phyloP scores from a whole-genome alignment of 78 protist species.

The Pelomyxa schiedti region DNA sequence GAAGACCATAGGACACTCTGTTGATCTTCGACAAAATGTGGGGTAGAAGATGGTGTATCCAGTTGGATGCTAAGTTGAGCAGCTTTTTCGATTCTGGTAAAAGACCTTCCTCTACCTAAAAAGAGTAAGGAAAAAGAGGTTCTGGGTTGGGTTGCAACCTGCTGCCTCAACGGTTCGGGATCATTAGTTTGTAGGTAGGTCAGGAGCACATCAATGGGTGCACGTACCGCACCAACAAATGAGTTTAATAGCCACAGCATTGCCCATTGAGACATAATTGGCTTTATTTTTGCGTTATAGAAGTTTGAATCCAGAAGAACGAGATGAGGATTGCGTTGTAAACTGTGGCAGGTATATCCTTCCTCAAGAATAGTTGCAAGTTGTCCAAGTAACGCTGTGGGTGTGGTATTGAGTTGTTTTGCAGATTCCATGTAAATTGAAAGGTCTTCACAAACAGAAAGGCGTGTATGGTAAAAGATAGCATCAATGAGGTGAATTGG shows the following conservation, averaged over 20 bases:
- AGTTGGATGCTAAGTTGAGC: slow-evolving; percentile 35
- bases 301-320: slow-evolving; percentile 18
- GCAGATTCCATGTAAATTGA: not conserved
- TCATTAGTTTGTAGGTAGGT: not conserved
- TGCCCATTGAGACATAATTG: slow-evolving; percentile 31
- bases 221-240: not conserved
- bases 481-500: slow-evolving; percentile 55
- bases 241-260: slow-evolving; percentile 20
- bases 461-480: not conserved
- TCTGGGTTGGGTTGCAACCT: not conserved
- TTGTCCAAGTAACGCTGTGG: not conserved
- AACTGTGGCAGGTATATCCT: not conserved
- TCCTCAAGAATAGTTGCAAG: not conserved
- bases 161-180: not conserved
- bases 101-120: not conserved
- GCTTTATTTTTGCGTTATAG: slow-evolving; percentile 23
- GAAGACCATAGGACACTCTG: slow-evolving; percentile 53
- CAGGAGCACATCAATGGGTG: not conserved
- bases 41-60: slow-evolving; percentile 24
- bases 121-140: not conserved
- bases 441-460: not conserved
- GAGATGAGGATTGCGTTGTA: slow-evolving; percentile 53
- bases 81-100: not conserved
- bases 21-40: slow-evolving; percentile 42
- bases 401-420: not conserved